Base-by-base conservation (phyloP, 768 basidiomycete genomes). In the Trametes villosa region DNA sequence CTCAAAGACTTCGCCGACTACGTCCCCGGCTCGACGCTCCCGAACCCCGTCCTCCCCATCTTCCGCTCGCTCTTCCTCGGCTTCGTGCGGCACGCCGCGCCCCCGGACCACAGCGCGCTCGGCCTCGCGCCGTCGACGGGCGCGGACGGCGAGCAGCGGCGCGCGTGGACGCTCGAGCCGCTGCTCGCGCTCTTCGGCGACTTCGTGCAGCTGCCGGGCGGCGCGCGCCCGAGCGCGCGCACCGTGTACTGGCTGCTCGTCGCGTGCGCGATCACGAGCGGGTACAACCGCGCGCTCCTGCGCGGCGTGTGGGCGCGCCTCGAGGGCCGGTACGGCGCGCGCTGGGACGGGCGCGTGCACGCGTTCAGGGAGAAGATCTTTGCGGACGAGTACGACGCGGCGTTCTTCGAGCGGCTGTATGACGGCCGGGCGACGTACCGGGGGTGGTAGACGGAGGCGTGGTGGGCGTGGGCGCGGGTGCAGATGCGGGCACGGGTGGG, bases 11-110 rank as follows among this genome's bases (percentile, higher is more conserved):
- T 76, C 3, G 61, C 69, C 20, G 72, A 72, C 5, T 53, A 67
- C 20, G 64, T 72, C 4, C 56, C 67, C 26, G 72, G 74, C 2
- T 59, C 67, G 68, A 9, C 82, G 79, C 56, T 71, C 68, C 26
- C 83, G 83, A 3, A 83, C 78, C 1, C 68, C 83, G 38, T 48
- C 30, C 34, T 68, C 47, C 72, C 81, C 22, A 77, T 85, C 31
- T 94, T 88, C 71, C 84, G 90, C 22, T 83, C 83, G 18, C 70
- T 95, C 40, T 93, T 95, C 68, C 79, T 89, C 18, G 92, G 90
- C 1, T 94, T 92, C 70, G 76, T 79, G 8, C 83, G 82, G 12
- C 85, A 90, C 65, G 89, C 55, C 9, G 11, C 26, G 8, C 52
- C 33, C 30, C 64, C 59, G n/a, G 34, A 36, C 15, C 41, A 40